Evolutionary conservation across 495 filamentous ascomycete species (phyloP).

Genomic region (Penicillium roqueforti): DNA sequence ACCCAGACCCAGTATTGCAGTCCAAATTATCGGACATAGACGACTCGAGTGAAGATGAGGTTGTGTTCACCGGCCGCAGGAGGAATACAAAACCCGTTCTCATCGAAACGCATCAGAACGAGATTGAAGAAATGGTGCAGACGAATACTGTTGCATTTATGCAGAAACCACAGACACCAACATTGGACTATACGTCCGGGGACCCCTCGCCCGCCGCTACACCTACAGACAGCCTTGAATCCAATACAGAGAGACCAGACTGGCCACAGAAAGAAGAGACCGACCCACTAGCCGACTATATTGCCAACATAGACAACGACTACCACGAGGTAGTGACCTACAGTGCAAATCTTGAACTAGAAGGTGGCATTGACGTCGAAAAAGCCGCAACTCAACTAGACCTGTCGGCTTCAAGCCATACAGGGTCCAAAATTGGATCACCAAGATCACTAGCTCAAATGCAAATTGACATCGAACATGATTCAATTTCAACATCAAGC

Average conservation of each 20-base stretch:
- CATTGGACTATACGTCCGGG: background rate
- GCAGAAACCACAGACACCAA: background rate
- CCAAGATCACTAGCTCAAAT: conserved; percentile 13
- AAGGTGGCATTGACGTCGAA: conserved; percentile 14
- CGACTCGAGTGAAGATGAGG: conserved; percentile 42
- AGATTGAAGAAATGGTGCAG: conserved; percentile 12
- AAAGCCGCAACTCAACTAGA: conserved; percentile 2
- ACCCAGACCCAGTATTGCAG: conserved; percentile 13
- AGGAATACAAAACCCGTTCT: conserved; percentile 13
- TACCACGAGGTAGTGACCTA: conserved; percentile 25
- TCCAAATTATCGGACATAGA: conserved; percentile 8
- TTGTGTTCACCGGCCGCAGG: conserved; percentile 39
- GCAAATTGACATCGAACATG: conserved; percentile 14
- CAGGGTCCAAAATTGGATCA: conserved; percentile 1
- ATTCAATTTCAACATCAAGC: background rate
- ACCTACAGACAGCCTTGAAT: background rate
- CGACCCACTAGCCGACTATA: conserved; percentile 67
- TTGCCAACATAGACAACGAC: conserved; percentile 58
- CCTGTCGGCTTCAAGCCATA: background rate
- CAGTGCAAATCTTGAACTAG: conserved; percentile 1
- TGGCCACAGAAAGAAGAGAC: conserved; percentile 38
- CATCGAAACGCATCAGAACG: conserved; percentile 16
- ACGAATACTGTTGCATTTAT: background rate
- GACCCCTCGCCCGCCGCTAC: background rate
- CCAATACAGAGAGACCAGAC: background rate